Conservation (phyloP, 495 filamentous ascomycete species). For the Physcia stellaris region DNA sequence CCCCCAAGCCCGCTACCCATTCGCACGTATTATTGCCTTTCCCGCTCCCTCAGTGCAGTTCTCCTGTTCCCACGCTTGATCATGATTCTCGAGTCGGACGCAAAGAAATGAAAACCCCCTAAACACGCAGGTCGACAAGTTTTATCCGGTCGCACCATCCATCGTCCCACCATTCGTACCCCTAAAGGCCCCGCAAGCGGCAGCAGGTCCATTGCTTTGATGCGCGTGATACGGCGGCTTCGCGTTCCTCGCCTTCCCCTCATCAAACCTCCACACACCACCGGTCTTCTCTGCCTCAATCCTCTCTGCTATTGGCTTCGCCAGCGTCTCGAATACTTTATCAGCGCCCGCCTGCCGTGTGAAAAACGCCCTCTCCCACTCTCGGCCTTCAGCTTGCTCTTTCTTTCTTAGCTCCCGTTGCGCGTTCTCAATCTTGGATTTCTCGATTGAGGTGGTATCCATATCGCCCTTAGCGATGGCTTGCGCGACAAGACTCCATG, state of each 20-base stretch:
- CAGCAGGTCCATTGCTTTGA: too few relatives aligned
- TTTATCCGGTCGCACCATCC: too few relatives aligned
- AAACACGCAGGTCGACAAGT: too few relatives aligned
- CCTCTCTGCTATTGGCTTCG: slow-evolving; percentile 40
- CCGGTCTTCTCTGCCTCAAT: slow-evolving; percentile 69
- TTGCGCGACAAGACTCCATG: slow-evolving; percentile 73
- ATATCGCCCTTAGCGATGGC: slow-evolving; percentile 73
- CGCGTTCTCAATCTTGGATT: slow-evolving; percentile 79
- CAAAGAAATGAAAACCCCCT: too few relatives aligned
- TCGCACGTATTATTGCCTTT: too few relatives aligned
- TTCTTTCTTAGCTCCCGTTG: slow-evolving; percentile 74
- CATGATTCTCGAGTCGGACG: too few relatives aligned
- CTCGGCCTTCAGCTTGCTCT: slow-evolving; percentile 62
- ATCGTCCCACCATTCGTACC: too few relatives aligned
- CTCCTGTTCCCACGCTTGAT: too few relatives aligned
- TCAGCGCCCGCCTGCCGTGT: slow-evolving; percentile 37
- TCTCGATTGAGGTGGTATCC: slow-evolving; percentile 62
- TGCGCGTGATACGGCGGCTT: slow-evolving; percentile 8
- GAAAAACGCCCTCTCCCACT: slow-evolving; percentile 85
- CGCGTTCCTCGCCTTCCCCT: slow-evolving; percentile 20
- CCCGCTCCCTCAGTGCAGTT: too few relatives aligned
- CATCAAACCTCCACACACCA: slow-evolving; percentile 79
- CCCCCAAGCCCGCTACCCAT: too few relatives aligned
- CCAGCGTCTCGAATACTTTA: slow-evolving; percentile 42
- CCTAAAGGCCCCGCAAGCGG: too few relatives aligned